Evolutionary conservation across 352 stramenopile species (phyloP), one percentile per base, ranked within the genome.

Genomic region (Phytophthora fragariaefolia): DNA sequence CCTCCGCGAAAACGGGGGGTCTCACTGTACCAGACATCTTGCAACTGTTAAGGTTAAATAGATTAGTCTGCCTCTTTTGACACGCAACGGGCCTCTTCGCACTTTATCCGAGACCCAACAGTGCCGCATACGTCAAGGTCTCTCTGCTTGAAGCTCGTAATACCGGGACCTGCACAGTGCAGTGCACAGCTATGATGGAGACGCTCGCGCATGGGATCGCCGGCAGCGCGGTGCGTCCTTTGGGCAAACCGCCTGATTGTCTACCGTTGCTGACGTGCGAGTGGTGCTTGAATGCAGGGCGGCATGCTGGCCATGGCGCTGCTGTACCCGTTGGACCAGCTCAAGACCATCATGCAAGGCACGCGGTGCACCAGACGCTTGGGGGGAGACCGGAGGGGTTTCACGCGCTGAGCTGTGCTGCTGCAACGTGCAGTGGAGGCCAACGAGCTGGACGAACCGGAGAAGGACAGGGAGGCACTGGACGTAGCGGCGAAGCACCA

Each of bases 281-380:
- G 34, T 17, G 17, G 28, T 32, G 8, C 27, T 9, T 32, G 23
- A 42, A 12, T 63, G 30, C 55, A 91, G 71, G 87, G 85, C 12
- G 79, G 80, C 55, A 87, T 89, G 63, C 59, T 96, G 23, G 85
- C 87, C 60, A 91, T 96, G 81, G 84, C 71, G 27, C 69, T 93
- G 42, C 72, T 94, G 53, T 96, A 96, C 49, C 87, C 87, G 53
- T 80, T 96, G 45, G 87, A 96, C 74, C 85, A 96, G 76, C 90
- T 96, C 64, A 89, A 92, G 66, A 90, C 84, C 42, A 88, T 94
- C 64, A 87, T 94, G 71, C 87, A 96, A 78, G 87, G 89, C 77
- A 71, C 12, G 34, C 34, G 8, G 28, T 34, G 12, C 28, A 34
- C 7, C 3, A n/a, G n/a, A n/a, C n/a, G n/a, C n/a, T n/a, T n/a